Conservation (phyloP, 2,329 filamentous ascomycete species). For the Phaeoacremonium minimum region DNA sequence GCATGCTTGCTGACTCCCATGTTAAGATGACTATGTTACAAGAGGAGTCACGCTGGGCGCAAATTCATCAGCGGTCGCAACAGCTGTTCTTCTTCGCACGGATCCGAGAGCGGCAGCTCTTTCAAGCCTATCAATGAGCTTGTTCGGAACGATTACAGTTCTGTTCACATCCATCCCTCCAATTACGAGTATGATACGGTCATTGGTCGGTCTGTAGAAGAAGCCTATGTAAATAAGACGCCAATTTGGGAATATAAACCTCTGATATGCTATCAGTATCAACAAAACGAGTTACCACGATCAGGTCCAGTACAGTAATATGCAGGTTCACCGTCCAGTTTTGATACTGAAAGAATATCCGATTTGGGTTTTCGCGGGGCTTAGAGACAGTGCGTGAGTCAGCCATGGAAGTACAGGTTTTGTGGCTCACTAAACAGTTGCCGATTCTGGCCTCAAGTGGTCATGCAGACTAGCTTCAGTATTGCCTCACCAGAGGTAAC, state of each 20-base stretch:
- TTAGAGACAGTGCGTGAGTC: background rate
- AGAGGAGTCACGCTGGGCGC: constrained; percentile 58
- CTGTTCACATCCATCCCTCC: constrained; percentile 53
- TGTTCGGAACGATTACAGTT: constrained; percentile 57
- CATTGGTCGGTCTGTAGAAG: constrained; percentile 42
- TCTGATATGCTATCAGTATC: too few species aligned
- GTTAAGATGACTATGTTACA: constrained; percentile 62
- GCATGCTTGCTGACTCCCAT: background rate
- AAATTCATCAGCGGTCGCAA: constrained; percentile 57
- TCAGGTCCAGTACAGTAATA: background rate
- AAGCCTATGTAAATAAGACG: too few species aligned
- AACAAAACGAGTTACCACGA: too few species aligned
- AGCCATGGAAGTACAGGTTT: background rate
- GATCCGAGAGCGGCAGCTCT: constrained; percentile 57
- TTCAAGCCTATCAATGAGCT: constrained; percentile 55
- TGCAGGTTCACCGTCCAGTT: background rate
- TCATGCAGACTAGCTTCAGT: too few species aligned
- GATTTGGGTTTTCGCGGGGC: background rate
- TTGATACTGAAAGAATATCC: background rate
- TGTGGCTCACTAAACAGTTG: background rate
- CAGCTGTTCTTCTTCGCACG: constrained; percentile 48
- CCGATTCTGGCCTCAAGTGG: too few species aligned
- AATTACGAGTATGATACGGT: constrained; percentile 40
- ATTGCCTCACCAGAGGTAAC: too few species aligned
- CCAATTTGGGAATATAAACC: too few species aligned